Evolutionary conservation across 768 basidiomycete species (phyloP).

Genomic region (Jaapia argillacea): DNA sequence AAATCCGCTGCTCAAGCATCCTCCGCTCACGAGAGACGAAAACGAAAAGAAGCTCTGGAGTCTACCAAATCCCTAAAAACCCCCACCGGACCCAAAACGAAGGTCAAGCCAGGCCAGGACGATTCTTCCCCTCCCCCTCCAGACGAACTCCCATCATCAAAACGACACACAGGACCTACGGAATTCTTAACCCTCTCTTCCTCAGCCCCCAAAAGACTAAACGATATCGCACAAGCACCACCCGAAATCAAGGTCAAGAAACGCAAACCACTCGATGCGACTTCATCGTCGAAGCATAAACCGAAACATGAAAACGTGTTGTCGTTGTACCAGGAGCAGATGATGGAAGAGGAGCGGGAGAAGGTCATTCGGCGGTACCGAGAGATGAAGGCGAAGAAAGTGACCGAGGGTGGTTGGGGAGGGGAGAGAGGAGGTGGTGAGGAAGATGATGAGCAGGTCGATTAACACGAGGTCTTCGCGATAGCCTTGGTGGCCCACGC

Average conservation of each 20-base stretch:
- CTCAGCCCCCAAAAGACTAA: neutral
- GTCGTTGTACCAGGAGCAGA: conserved; percentile 12
- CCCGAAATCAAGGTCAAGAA: neutral
- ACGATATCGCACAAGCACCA: neutral
- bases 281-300: neutral
- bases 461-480: too few relatives aligned
- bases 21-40: neutral
- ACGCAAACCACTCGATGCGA: neutral
- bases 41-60: neutral
- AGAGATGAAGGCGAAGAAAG: conserved; percentile 11
- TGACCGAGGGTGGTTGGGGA: neutral
- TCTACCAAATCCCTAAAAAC: neutral
- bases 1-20: neutral
- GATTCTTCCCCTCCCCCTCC: neutral
- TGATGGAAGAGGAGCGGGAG: conserved; percentile 17
- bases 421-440: neutral
- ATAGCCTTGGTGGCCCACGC: too few relatives aligned
- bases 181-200: neutral
- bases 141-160: neutral
- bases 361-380: conserved; percentile 15
- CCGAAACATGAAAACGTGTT: conserved; percentile 9
- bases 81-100: neutral
- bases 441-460: too few relatives aligned
- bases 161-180: neutral
- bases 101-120: neutral